Percentiles rank a stretch among this genome's conserved stretches.
Conservation (phyloP, 768 basidiomycete species). For the Amanita muscaria region DNA sequence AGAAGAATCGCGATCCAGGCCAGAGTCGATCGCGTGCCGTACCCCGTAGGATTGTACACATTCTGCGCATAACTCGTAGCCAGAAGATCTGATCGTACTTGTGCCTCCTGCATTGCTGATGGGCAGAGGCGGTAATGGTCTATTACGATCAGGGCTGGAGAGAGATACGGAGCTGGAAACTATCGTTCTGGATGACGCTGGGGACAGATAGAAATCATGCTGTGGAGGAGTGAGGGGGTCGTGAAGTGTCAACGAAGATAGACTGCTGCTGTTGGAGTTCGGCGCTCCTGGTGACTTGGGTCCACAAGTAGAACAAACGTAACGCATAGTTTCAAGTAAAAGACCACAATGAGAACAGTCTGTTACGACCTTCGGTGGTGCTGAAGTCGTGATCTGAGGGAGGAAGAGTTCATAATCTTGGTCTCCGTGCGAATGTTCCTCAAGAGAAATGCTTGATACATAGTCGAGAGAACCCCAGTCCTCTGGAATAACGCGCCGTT, state of each 20-base stretch:
- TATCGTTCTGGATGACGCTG: constrained; percentile 31
- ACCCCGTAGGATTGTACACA: constrained; percentile 78
- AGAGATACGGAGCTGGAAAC: constrained; percentile 24
- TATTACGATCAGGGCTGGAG: constrained; percentile 23
- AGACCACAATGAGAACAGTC: constrained; percentile 78
- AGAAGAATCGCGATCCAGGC: constrained; percentile 39
- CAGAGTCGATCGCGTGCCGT: constrained; percentile 61
- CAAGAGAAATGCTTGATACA: constrained; percentile 8
- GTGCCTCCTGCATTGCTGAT: constrained; percentile 1
- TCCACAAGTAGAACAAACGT: constrained; percentile 85
- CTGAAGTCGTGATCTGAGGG: constrained; percentile 25
- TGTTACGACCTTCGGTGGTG: constrained; percentile 57
- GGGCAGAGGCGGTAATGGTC: constrained; percentile 18
- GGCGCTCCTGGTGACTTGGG: constrained; percentile 46
- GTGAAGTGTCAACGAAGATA: constrained; percentile 16
- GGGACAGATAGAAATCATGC: constrained; percentile 20
- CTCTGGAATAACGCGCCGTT: constrained; percentile 29
- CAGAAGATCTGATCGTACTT: constrained; percentile 21
- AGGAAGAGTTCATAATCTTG: constrained; percentile 21
- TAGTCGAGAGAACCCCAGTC: constrained; percentile 22
- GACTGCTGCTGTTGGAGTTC: constrained; percentile 17
- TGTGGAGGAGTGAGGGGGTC: constrained; percentile 21
- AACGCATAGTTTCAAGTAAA: constrained; percentile 72
- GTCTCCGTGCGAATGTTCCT: constrained; percentile 13
- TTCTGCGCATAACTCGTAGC: constrained; percentile 78